phyloP scores from a whole-genome alignment of 2,329 filamentous ascomycete species.

The Pleomassaria siparia region DNA sequence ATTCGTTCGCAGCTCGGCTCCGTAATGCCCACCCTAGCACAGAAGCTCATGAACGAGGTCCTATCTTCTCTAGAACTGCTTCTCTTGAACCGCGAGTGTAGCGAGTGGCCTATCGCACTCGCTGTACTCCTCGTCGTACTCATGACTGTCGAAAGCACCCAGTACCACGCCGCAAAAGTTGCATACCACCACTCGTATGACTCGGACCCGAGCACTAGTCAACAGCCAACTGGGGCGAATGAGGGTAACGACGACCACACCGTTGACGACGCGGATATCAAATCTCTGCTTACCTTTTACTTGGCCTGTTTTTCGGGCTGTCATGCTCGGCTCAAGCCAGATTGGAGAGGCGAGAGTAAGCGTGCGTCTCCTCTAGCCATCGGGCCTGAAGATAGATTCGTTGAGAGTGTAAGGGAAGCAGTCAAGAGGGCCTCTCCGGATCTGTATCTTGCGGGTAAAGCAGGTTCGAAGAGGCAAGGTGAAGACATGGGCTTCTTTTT shows the following conservation, averaged over 20 bases:
- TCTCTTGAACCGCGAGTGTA: slow-evolving; percentile 28
- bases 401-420: slow-evolving; percentile 32
- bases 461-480: slow-evolving; percentile 16
- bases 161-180: slow-evolving; percentile 41
- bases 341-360: slow-evolving; percentile 30
- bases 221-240: not conserved
- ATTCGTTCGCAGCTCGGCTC: slow-evolving; percentile 43
- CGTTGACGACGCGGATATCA: slow-evolving; percentile 30
- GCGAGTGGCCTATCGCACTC: slow-evolving; percentile 37
- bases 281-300: slow-evolving; percentile 35
- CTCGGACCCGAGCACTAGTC: not conserved
- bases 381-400: slow-evolving; percentile 26
- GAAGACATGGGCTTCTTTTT: slow-evolving; percentile 42
- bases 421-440: slow-evolving; percentile 14
- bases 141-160: slow-evolving; percentile 43
- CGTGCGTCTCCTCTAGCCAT: not conserved
- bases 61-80: slow-evolving; percentile 36
- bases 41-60: slow-evolving; percentile 33
- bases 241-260: slow-evolving; percentile 10
- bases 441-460: slow-evolving; percentile 27
- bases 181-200: slow-evolving; percentile 32
- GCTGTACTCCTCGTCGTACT: slow-evolving; percentile 36
- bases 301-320: slow-evolving; percentile 35
- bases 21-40: slow-evolving; percentile 37
- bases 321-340: slow-evolving; percentile 30